These are phyloP conservation scores for Xylaria sp. DNA, from an alignment of 2,329 filamentous ascomycete genomes.

Conservation along the genomic window DNA sequence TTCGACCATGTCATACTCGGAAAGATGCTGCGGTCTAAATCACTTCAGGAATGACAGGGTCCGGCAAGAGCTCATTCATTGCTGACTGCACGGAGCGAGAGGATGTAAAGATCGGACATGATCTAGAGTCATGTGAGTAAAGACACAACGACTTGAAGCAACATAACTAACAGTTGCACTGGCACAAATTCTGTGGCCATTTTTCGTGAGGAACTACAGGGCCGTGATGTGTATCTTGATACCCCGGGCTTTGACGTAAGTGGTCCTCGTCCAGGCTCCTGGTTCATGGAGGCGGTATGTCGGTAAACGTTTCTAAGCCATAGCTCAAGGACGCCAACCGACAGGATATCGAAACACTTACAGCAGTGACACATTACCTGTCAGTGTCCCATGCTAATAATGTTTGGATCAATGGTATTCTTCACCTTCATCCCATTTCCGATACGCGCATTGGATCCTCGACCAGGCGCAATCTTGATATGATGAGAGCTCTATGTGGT, in stretches of 20 bases:
- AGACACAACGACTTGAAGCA: not conserved
- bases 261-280: not conserved
- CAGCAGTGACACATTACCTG: constrained; percentile 26
- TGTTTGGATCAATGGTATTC: constrained; percentile 23
- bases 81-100: constrained; percentile 5
- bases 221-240: constrained; percentile 25
- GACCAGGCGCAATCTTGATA: constrained; percentile 20
- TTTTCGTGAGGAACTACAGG: constrained; percentile 11
- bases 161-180: not conserved
- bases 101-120: constrained; percentile 29
- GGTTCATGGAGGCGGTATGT: not conserved
- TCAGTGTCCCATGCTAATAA: constrained; percentile 27
- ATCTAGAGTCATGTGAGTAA: constrained; percentile 29
- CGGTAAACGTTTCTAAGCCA: not conserved
- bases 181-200: constrained; percentile 26
- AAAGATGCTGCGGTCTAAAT: not conserved
- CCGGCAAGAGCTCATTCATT: constrained; percentile 36
- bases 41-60: constrained; percentile 31
- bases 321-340: constrained; percentile 19
- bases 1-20: too few relatives aligned
- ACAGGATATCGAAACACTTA: constrained; percentile 24
- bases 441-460: constrained; percentile 24
- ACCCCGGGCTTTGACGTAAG: constrained; percentile 30
- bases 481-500: constrained; percentile 28
- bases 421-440: constrained; percentile 29